Percentiles rank a stretch among this genome's conserved stretches.
phyloP scores from a whole-genome alignment of 345 rosid genomes.

The Citropsis articulata region DNA sequence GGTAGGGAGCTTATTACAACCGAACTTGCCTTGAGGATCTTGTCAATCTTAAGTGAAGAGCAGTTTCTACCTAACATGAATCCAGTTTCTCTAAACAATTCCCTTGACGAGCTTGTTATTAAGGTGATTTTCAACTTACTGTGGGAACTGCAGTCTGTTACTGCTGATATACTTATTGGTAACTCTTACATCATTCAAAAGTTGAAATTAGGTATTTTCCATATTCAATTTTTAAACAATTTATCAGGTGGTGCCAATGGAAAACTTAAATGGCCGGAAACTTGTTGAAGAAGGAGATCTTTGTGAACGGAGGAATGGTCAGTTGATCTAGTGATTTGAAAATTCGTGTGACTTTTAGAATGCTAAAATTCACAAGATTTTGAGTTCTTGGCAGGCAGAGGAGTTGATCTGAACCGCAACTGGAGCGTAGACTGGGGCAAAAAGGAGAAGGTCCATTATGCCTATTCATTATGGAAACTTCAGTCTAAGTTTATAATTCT shows the following conservation, averaged over 20 bases:
- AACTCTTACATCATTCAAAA: background rate
- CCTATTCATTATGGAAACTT: background rate
- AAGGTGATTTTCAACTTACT: constrained; percentile 45
- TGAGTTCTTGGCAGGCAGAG: constrained; percentile 64
- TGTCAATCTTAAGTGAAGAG: constrained; percentile 86
- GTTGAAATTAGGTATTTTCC: background rate
- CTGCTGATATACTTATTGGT: background rate
- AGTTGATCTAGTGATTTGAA: constrained; percentile 6
- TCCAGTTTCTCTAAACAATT: constrained; percentile 39
- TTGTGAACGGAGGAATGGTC: constrained; percentile 97
- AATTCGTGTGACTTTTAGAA: constrained; percentile 1
- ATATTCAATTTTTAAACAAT: constrained; percentile 14
- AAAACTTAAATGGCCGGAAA: constrained; percentile 87
- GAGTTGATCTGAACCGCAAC: constrained; percentile 95
- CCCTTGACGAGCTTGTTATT: constrained; percentile 66
- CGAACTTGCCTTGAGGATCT: constrained; percentile 76
- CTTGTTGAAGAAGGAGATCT: constrained; percentile 90
- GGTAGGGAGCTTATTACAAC: constrained; percentile 95
- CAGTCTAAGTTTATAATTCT: constrained; percentile 5
- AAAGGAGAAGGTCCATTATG: constrained; percentile 74
- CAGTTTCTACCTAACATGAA: constrained; percentile 57
- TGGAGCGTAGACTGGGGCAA: constrained; percentile 99
- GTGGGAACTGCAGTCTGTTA: background rate
- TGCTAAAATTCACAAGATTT: constrained; percentile 10
- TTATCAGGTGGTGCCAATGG: constrained; percentile 86